Base-by-base conservation (phyloP, 2,329 filamentous ascomycete genomes). In the Phialophora tarda region DNA sequence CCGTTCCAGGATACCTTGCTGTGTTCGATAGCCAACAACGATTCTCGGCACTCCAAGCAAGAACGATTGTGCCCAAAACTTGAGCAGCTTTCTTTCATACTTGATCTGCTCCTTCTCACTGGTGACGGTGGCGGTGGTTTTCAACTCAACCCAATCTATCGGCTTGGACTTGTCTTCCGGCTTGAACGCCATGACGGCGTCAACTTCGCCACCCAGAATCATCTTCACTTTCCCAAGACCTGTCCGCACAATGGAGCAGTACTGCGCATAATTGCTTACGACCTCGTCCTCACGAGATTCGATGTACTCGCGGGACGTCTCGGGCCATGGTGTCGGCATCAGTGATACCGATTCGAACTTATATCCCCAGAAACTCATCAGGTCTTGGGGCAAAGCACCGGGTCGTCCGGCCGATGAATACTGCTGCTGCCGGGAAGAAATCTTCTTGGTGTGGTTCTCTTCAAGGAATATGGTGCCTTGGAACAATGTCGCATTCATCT, bases 291-390 rank as follows among this genome's bases (percentile, higher is more conserved):
- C 87, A 30, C 95, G 88, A 63, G 80, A 81, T 75, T 97, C 93
- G 69, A 99, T 97, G 65, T 89, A 87, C 0, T 91, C 89, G 63
- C 91, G 86, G 0, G 88, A 81, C 0, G 87, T 89, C 64, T 90
- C 86, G 62, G 85, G 88, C 88, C 93, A 97, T 0, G 89, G 85
- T 2, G 84, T 80, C 2, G 91, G 89, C 3, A 98, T 80, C 1
- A 95, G 89, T 6, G 89, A 88, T 1, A 99, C 79, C 0, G 92
- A 91, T 78, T 99, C 95, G 74, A 99, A 99, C 77, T 99, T 99
- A 82, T 99, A 99, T 41, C 94, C 94, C 94, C 94, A 98, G 75
- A 89, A 99, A 58, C 89, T 88, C 93, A 97, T 97, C 70, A 93
- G 82, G 65, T 95, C 90, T 59, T 90, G 88, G 0, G 91, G 86